A percentile compares a stretch with the other conserved stretches of the same genome.
phyloP scores from a whole-genome alignment of 1,284 basidiomycete species.

The Melampsora americana region DNA sequence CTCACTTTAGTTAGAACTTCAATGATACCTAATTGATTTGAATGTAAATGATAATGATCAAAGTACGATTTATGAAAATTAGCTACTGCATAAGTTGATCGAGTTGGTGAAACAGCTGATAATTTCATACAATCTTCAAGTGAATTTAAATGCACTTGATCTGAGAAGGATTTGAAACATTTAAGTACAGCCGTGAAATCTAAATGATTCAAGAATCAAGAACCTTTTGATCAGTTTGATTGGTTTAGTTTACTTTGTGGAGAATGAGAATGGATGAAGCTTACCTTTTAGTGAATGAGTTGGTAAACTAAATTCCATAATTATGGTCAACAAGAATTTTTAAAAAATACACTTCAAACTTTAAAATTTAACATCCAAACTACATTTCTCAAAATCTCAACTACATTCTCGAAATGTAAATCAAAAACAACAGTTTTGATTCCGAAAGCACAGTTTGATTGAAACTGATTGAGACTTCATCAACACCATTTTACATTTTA shows the following conservation, averaged over 20 bases:
- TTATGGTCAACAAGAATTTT: no score
- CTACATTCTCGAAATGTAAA: no score
- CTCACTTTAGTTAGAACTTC: slow-evolving; percentile 26
- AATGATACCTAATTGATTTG: slow-evolving; percentile 30
- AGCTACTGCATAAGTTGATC: slow-evolving; percentile 34
- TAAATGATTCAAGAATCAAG: neutral
- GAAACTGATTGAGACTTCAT: no score
- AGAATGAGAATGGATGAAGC: neutral
- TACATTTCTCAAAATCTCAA: no score
- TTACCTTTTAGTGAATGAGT: slow-evolving; percentile 1
- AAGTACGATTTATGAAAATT: slow-evolving; percentile 24
- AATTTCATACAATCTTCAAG: slow-evolving; percentile 14
- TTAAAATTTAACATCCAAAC: no score
- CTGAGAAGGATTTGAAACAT: slow-evolving; percentile 32
- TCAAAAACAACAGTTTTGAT: no score
- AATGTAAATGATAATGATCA: slow-evolving; percentile 20
- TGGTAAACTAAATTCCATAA: slow-evolving; percentile 6
- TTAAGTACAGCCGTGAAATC: slow-evolving; percentile 41
- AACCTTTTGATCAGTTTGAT: neutral
- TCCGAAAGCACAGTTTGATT: no score
- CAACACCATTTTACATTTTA: no score
- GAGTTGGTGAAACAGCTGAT: slow-evolving; percentile 38
- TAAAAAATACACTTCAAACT: no score
- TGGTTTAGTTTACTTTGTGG: neutral
- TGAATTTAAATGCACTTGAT: slow-evolving; percentile 32